Percentiles rank a stretch among this genome's conserved stretches.
Conservation (phyloP, 2,329 filamentous ascomycete species). For the Seiridium cupressi region DNA sequence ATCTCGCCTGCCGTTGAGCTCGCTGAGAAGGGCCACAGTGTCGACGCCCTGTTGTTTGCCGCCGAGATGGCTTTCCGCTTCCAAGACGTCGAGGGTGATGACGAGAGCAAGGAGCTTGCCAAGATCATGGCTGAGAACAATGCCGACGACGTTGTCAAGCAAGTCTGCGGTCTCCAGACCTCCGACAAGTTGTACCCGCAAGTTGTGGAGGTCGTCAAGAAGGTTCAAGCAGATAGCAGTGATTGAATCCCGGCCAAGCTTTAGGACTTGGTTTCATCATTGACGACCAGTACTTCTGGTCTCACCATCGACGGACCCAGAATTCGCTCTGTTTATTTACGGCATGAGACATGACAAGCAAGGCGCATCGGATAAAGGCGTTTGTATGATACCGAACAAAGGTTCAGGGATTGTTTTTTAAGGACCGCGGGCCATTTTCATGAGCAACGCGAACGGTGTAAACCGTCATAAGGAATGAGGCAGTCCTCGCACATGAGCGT, state of each 20-base stretch:
- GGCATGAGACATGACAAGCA: conserved; percentile 7
- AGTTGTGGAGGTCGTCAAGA: conserved; percentile 76
- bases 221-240: conserved; percentile 69
- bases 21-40: conserved; percentile 74
- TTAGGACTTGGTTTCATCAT: not conserved
- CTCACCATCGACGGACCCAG: too few species aligned
- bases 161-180: conserved; percentile 79
- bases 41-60: conserved; percentile 72
- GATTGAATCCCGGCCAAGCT: conserved; percentile 33
- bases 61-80: conserved; percentile 93
- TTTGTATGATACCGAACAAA: conserved; percentile 8
- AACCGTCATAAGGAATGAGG: not conserved
- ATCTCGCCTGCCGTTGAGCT: conserved; percentile 88
- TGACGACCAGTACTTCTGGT: too few species aligned
- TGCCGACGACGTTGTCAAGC: conserved; percentile 71
- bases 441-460: not conserved
- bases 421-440: not conserved
- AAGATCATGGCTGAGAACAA: conserved; percentile 76
- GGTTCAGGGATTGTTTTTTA: conserved; percentile 1
- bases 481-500: not conserved
- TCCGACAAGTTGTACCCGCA: conserved; percentile 74
- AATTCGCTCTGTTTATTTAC: not conserved
- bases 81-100: conserved; percentile 89
- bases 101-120: conserved; percentile 83
- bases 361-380: conserved; percentile 7